Base-by-base conservation (phyloP, 257 asterid species). In the Solanum paucissectum region DNA sequence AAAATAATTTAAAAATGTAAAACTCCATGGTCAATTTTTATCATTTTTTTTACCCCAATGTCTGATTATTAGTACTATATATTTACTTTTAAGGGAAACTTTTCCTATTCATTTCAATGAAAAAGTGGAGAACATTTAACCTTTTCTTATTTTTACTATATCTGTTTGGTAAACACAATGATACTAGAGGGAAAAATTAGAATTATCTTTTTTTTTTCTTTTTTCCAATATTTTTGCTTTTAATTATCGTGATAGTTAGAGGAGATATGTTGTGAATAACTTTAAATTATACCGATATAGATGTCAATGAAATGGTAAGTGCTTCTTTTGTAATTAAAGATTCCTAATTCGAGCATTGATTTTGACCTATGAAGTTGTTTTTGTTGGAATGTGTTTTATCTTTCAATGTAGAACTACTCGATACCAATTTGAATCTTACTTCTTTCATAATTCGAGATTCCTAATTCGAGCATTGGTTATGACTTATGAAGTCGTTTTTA, bases 381-480 rank as follows among this genome's bases (percentile, higher is more conserved):
- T 72, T 72, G 4, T 18, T 18, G 23, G 27, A 4, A 9, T 34
- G 1, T 1, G 0, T 73, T 36, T 9, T 34, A 18, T 3, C 16
- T 5, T 4, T 18, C 4, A 9, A 34, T 34, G 3, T 73, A 8
- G 3, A 36, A 73, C 9, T 2, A 2, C 0, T 3, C 1, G 0
- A 2, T 11, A 5, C 11, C 25, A 73, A 20, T 18, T 5, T 5
- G 7, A 20, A 9, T 34, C 10, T 6, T 18, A 34, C n/a, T 72
- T 8, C 7, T 72, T 72, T 0, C 5, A 34, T 18, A 72, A 7
- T 71, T 4, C 20, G 5, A 71, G 9, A 1, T 71, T 20, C 20
- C 7, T 10, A 71, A 4, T 16, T 29, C 8, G 12, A 71, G 2
- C 6, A 11, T 13, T 69, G 11, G 0, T 9, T 32, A 18, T 16